phyloP scores from a whole-genome alignment of 2,329 filamentous ascomycete genomes.

The Orbilia oligospora region DNA sequence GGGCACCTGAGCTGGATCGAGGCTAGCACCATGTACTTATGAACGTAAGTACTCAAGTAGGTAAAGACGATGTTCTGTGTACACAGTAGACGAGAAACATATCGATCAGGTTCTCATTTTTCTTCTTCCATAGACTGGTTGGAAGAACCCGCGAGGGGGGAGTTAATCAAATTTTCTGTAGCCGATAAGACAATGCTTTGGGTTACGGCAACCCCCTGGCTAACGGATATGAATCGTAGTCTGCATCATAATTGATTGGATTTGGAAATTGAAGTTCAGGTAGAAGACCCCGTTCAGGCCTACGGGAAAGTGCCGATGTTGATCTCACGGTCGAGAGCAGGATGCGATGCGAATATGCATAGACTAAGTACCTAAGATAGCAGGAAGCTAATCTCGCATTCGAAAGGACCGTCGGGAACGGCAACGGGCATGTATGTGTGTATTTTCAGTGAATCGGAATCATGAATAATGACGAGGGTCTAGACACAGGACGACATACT shows the following conservation, averaged over 20 bases:
- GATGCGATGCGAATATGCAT: too few relatives aligned
- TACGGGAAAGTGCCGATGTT: constrained; percentile 26
- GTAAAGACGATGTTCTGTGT: not conserved
- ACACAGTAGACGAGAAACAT: constrained; percentile 22
- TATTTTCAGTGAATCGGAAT: constrained; percentile 10
- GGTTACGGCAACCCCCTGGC: not conserved
- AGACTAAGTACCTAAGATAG: too few relatives aligned
- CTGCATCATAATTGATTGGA: constrained; percentile 18
- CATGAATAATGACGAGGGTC: constrained; percentile 9
- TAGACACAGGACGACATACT: not conserved
- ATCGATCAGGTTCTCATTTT: constrained; percentile 8
- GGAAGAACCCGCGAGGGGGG: constrained; percentile 24
- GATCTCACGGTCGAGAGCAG: constrained; percentile 1
- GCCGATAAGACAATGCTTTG: not conserved
- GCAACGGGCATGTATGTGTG: not conserved
- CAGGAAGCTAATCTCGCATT: constrained; percentile 16
- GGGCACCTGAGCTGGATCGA: not conserved
- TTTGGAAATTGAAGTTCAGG: constrained; percentile 13
- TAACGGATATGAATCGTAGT: not conserved
- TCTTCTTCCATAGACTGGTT: constrained; percentile 16
- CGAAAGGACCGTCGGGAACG: constrained; percentile 10
- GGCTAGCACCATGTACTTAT: not conserved
- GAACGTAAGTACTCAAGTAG: too few relatives aligned
- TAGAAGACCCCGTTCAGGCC: not conserved
- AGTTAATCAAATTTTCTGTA: not conserved